Evolutionary conservation across 1,139 yeast species (phyloP), one percentile per base, ranked within the genome.

Genomic region (Suhomyces kunorum): DNA sequence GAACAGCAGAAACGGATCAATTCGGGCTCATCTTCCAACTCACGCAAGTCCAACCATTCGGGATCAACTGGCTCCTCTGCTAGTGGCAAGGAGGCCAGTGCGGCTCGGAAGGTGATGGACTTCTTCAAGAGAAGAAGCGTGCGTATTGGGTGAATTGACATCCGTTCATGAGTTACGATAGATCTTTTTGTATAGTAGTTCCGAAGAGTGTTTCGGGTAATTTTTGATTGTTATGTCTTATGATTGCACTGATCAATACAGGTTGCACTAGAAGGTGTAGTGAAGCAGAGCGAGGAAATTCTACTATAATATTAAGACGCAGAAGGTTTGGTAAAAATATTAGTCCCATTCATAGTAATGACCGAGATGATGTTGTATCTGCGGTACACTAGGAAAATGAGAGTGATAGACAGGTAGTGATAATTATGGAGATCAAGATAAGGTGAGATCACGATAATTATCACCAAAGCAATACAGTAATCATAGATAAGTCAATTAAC

Each of bases 111-210:
- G 53, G 90, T 85, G 18, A 80, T 85, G 79, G 90, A 85, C 59
- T 85, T 85, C 58, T 84, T 85, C 66, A 84, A 83, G 59, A 76
- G 92, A 61, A 78, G 88, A 64, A 84, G 90, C 59, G 78, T 78
- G 11, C 55, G 71, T 46, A 63, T 68, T 17, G 48, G 44, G 18
- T 47, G 31, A 41, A 14, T 15, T 18, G 16, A 22, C 22, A 19
- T n/a, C 15, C 17, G 24, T 18, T 25, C 13, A 38, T 28, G 42
- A 39, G 38, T 39, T 27, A 34, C 26, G 42, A 39, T 23, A n/a
- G n/a, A n/a, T n/a, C n/a, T 26, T 26, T 31, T 39, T 34, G 27
- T 34, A 22, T 38, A 28, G 28, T 33, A 28, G 25, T 22, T 20
- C 32, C 30, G 23, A 34, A 6, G n/a, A 26, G 27, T 34, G n/a